Conservation (phyloP, 306 rosid species). For the Vicia sativa region DNA sequence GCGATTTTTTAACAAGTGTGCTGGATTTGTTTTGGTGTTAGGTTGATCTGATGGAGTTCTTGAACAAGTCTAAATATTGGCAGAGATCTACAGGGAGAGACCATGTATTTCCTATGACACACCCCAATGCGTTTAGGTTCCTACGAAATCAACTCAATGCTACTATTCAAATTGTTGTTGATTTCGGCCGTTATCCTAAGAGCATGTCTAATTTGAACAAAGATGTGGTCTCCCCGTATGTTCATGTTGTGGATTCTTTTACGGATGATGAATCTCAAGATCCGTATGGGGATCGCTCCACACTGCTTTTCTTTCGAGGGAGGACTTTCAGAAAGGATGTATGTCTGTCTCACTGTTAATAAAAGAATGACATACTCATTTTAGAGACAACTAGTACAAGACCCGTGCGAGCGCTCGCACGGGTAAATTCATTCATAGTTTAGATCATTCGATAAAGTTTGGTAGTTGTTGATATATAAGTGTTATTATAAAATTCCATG, state of each 20-base stretch:
- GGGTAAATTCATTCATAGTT: too few relatives aligned
- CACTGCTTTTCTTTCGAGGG: constrained; percentile 86
- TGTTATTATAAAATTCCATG: constrained; percentile 28
- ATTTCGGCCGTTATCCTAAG: constrained; percentile 87
- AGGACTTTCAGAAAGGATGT: constrained; percentile 86
- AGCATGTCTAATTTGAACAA: constrained; percentile 79
- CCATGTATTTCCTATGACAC: constrained; percentile 91
- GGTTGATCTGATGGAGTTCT: constrained; percentile 70
- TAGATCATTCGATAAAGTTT: too few relatives aligned
- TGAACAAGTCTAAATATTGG: constrained; percentile 79
- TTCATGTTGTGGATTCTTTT: constrained; percentile 89
- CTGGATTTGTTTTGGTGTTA: constrained; percentile 48
- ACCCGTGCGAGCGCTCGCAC: too few relatives aligned
- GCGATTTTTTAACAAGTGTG: neutral
- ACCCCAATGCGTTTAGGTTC: constrained; percentile 98
- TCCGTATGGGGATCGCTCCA: constrained; percentile 79
- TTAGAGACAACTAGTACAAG: too few relatives aligned
- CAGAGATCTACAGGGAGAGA: constrained; percentile 80
- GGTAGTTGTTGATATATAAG: too few relatives aligned
- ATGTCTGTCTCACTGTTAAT: constrained; percentile 42
- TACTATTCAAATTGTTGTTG: constrained; percentile 91
- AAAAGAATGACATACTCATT: constrained; percentile 21
- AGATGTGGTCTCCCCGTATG: constrained; percentile 90
- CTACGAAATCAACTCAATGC: constrained; percentile 71
- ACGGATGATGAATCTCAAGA: constrained; percentile 66